Evolutionary conservation across 441 rosid species (phyloP), one percentile per base, ranked within the genome.

Genomic region (Populus hybrid): DNA sequence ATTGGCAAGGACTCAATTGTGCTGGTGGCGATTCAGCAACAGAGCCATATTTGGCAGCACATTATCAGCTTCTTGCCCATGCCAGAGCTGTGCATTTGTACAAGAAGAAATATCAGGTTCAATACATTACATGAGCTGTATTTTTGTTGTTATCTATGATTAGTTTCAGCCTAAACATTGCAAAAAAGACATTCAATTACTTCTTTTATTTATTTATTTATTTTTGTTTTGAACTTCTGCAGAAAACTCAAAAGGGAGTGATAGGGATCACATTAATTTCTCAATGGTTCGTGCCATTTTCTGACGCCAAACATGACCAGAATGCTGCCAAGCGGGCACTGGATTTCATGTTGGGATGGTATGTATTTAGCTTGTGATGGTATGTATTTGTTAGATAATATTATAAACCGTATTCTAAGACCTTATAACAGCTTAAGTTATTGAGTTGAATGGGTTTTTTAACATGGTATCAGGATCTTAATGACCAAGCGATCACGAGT

Each of bases 341-440:
- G 0, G 93, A 88, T 85, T 89, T 78, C 79, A 79, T 65, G 84
- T 73, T 89, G 34, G 93, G 95, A 68, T 92, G 97, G 97, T 91
- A 72, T 57, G 83, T 46, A 2, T 26, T 30, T 30, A 30, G 4
- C 32, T 30, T 1, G 28, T 26, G 28, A 26, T 26, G 28, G 28
- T 26, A 1, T 26, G 2, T 26, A 1, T 26, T 26, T 40, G 3
- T 40, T 35, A 9, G 10, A 9, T 0, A 40, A 9, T 35, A 35
- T 0, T 35, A 35, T 35, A 35, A 35, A 26, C 2, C 28, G 2
- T 26, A 26, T 26, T 0, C 28, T 26, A 26, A 26, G 2, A 26
- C 0, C 2, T 26, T 1, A 26, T 26, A 26, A 26, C 2, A 26
- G 2, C 2, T 26, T 26, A 26, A 26, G 1, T 7, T 35, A 35